A percentile compares a stretch with the other conserved stretches of the same genome.
Conservation (phyloP, 2,329 filamentous ascomycete genomes). For the Paraconiothyrium brasiliense region DNA sequence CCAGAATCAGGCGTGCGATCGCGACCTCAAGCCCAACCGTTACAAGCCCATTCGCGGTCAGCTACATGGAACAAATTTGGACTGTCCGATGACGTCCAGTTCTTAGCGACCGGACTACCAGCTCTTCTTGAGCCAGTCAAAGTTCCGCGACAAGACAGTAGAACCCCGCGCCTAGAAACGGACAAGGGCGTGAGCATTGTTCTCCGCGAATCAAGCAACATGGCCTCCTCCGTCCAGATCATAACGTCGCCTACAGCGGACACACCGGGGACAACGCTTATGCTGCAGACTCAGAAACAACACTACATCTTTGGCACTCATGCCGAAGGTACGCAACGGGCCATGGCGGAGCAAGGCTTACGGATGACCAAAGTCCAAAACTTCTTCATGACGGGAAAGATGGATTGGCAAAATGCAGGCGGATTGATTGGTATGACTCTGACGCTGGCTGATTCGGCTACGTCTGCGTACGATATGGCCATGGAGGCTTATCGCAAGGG, state of each 20-base stretch:
- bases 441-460: constrained; percentile 76
- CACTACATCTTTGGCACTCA: constrained; percentile 87
- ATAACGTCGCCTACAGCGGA: constrained; percentile 86
- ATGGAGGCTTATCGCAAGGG: constrained; percentile 45
- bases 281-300: constrained; percentile 82
- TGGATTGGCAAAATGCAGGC: constrained; percentile 79
- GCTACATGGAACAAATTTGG: neutral
- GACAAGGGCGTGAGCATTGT: neutral
- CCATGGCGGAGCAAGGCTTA: constrained; percentile 73
- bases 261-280: constrained; percentile 79
- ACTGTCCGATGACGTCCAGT: constrained; percentile 9
- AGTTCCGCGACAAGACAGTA: constrained; percentile 16
- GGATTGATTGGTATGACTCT: constrained; percentile 87
- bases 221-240: constrained; percentile 80
- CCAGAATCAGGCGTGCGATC: constrained; percentile 4
- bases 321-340: constrained; percentile 85
- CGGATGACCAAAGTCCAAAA: constrained; percentile 73
- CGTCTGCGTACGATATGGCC: constrained; percentile 57
- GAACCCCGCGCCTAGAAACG: neutral
- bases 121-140: constrained; percentile 24
- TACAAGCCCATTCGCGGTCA: neutral
- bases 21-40: constrained; percentile 1
- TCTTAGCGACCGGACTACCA: neutral
- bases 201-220: constrained; percentile 48
- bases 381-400: constrained; percentile 82